Conservation (phyloP, 495 filamentous ascomycete species). For the Neurospora hispaniola region DNA sequence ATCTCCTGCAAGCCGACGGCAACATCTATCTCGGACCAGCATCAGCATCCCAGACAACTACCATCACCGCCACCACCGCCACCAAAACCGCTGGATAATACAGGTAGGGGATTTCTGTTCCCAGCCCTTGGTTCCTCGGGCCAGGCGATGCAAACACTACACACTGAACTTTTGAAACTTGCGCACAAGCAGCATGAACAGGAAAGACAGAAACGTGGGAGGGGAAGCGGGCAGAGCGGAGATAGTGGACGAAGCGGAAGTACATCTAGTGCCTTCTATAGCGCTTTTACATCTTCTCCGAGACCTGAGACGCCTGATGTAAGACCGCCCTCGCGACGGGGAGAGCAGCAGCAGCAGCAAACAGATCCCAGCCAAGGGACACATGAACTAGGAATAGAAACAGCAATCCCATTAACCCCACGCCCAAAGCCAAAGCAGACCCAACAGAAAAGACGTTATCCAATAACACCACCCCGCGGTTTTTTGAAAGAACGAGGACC, state of each 20-base stretch:
- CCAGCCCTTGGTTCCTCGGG: background rate
- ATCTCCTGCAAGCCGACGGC: background rate
- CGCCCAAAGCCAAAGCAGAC: background rate
- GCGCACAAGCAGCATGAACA: background rate
- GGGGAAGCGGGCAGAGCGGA: background rate
- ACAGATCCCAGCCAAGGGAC: background rate
- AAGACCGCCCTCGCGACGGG: background rate
- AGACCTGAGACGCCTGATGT: background rate
- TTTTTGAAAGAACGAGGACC: background rate
- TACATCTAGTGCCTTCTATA: background rate
- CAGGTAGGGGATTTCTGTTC: background rate
- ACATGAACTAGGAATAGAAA: background rate
- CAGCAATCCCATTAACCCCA: background rate
- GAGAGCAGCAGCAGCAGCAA: background rate
- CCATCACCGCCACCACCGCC: background rate
- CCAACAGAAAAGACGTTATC: background rate
- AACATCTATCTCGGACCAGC: background rate
- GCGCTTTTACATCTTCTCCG: background rate
- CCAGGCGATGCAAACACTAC: background rate
- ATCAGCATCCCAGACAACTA: background rate
- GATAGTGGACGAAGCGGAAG: background rate
- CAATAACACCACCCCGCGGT: background rate
- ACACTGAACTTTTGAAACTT: background rate
- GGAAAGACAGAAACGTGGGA: background rate
- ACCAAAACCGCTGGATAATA: background rate